Evolutionary conservation across 805 yeast genomes (phyloP).

Genomic region (Yamadazyma endophytica): DNA sequence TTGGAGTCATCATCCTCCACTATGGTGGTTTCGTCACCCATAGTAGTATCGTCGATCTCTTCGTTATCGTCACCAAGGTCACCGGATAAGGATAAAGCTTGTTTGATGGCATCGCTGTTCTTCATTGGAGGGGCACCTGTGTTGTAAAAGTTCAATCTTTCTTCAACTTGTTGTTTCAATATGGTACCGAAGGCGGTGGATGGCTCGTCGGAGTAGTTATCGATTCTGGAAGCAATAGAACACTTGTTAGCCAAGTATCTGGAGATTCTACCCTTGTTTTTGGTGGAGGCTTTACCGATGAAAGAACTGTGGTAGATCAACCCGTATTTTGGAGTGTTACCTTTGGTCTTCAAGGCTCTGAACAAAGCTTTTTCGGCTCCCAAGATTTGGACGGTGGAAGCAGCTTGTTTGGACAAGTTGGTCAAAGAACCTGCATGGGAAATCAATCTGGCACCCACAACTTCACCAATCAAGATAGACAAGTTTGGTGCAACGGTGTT

Average conservation of each 20-base stretch:
- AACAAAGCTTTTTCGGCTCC: constrained; percentile 97
- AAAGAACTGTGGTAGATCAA: constrained; percentile 92
- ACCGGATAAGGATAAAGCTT: constrained; percentile 70
- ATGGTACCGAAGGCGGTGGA: constrained; percentile 84
- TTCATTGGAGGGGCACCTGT: constrained; percentile 96
- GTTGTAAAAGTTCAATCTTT: constrained; percentile 91
- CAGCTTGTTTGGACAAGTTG: constrained; percentile 95
- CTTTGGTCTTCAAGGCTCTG: constrained; percentile 94
- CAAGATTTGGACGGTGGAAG: constrained; percentile 95
- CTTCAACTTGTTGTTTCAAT: constrained; percentile 95
- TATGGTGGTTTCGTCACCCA: constrained; percentile 16
- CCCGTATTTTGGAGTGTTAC: constrained; percentile 96
- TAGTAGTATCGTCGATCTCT: constrained; percentile 21
- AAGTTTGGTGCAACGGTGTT: constrained; percentile 96
- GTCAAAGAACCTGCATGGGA: constrained; percentile 98
- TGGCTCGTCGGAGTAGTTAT: constrained; percentile 94
- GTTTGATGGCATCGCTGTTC: constrained; percentile 89
- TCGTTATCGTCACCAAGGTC: constrained; percentile 41
- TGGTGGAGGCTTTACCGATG: constrained; percentile 89
- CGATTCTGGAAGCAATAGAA: constrained; percentile 98
- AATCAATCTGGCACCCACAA: constrained; percentile 96
- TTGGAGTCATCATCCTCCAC: constrained; percentile 24
- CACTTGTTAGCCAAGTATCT: constrained; percentile 98
- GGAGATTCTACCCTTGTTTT: constrained; percentile 98
- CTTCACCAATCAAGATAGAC: constrained; percentile 96